These are phyloP conservation scores for Citrus reticulata DNA, from an alignment of 345 rosid genomes.

Conservation along the genomic window DNA sequence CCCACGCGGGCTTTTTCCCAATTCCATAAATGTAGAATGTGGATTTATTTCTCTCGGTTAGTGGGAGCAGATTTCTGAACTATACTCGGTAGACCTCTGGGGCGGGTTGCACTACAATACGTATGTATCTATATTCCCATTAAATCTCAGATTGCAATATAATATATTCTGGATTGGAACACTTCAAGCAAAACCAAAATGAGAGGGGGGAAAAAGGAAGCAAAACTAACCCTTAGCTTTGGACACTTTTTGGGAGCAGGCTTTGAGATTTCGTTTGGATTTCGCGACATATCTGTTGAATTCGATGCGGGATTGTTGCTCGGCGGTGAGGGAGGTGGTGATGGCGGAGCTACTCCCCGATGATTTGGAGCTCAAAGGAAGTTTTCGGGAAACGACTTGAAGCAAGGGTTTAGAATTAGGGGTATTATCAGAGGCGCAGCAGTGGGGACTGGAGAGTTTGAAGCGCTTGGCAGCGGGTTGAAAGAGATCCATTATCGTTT, in stretches of 20 bases:
- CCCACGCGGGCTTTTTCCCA: too few species aligned
- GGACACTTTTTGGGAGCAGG: conserved; percentile 56
- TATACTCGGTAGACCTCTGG: too few species aligned
- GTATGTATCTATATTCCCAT: too few species aligned
- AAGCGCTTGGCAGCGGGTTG: conserved; percentile 76
- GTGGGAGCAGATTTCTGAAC: too few species aligned
- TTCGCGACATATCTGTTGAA: conserved; percentile 59
- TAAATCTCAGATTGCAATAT: too few species aligned
- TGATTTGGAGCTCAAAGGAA: conserved; percentile 11
- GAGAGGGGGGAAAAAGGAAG: too few species aligned
- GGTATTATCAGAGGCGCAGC: conserved; percentile 11
- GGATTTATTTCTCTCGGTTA: too few species aligned
- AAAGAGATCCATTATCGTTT: conserved; percentile 59
- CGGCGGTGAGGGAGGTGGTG: conserved; percentile 39
- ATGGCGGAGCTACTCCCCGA: conserved; percentile 10
- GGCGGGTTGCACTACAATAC: too few species aligned
- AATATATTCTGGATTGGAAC: too few species aligned
- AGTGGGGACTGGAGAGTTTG: conserved; percentile 28
- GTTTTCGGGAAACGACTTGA: conserved; percentile 13
- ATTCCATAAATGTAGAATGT: too few species aligned
- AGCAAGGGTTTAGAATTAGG: not conserved
- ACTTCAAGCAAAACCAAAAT: not conserved
- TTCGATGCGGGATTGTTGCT: conserved; percentile 55
- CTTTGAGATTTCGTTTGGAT: conserved; percentile 63
- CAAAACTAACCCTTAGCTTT: conserved; percentile 41